Base-by-base conservation (phyloP, 2,329 filamentous ascomycete species). In the Bipolaris gigantea region DNA sequence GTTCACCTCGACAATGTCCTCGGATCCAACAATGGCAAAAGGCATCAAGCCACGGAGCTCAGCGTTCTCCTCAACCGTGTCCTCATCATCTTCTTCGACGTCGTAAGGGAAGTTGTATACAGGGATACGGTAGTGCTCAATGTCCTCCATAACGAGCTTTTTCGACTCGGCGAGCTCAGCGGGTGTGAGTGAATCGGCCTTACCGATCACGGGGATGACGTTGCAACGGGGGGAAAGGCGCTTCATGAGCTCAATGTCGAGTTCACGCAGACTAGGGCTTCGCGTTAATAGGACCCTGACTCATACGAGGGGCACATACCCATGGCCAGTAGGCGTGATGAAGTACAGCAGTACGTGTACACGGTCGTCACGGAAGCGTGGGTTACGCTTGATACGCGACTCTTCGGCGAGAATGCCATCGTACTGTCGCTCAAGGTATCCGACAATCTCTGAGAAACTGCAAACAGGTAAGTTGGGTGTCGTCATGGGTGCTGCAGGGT, bases 51-150 rank as follows among this genome's bases (percentile, higher is more conserved):
- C 92, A 75, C 94, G 86, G 56, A 99, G 86, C 81, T 99, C 94
- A 53, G 94, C 94, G 70, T 99, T 99, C 81, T 99, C 94, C 80
- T 99, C 94, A 18, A 99, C 93, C 1, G 94, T 99, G 73, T 99
- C 94, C 80, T 99, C 94, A 65, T 99, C 94, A 69, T 99, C 94
- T 82, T 99, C 94, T 79, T 99, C 94, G 58, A 99, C 96, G 69
- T 99, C 94, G 81, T 99, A 99, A 45, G 94, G 94, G 83, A 99
- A 99, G 85, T 99, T 99, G 85, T 99, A 99, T 63, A 99, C 93
- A 42, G 94, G 94, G 68, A 99, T 99, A 74, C 94, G 89, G 83
- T 99, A 99, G 80, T 99, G 94, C 80, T 99, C 94, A 68, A 99
- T 99, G 75, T 99, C 94, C 82, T 99, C 94, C 94, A 99, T 99